Percentiles rank a stretch among this genome's conserved stretches.
phyloP scores from a whole-genome alignment of 2,329 filamentous ascomycete species.

The Fusarium tanahbumbuense region DNA sequence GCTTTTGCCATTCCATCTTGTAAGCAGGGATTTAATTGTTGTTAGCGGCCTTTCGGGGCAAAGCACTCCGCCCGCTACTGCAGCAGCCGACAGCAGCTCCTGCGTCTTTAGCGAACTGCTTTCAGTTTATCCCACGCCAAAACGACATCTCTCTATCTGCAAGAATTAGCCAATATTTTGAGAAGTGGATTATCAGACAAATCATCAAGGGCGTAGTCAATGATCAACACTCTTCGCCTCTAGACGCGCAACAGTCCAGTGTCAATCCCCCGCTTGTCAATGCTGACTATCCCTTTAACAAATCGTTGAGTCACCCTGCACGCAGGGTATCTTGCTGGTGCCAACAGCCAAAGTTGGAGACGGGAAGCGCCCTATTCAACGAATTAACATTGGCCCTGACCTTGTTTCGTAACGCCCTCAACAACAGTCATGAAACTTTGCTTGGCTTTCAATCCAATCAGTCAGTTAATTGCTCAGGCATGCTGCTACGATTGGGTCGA shows the following conservation, averaged over 20 bases:
- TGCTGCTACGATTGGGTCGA: conserved; percentile 37
- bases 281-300: conserved; percentile 27
- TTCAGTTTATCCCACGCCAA: conserved; percentile 20
- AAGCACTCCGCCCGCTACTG: conserved; percentile 45
- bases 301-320: conserved; percentile 27
- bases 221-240: conserved; percentile 2
- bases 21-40: conserved; percentile 18
- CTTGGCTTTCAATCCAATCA: conserved; percentile 37
- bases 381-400: conserved; percentile 30
- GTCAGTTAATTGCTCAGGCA: conserved; percentile 24
- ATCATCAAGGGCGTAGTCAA: neutral
- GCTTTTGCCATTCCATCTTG: conserved; percentile 22
- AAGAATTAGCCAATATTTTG: conserved; percentile 24
- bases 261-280: conserved; percentile 10
- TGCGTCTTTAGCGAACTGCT: conserved; percentile 33
- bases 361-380: conserved; percentile 26
- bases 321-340: conserved; percentile 34
- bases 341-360: conserved; percentile 30
- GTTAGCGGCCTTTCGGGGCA: conserved; percentile 42
- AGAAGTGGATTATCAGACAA: conserved; percentile 10
- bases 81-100: conserved; percentile 42
- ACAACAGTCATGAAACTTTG: conserved; percentile 32
- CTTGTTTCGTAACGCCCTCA: conserved; percentile 36
- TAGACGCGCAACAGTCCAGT: conserved; percentile 5
- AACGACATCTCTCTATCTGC: conserved; percentile 18